These are phyloP conservation scores for Modicella reniformis DNA, from an alignment of 371 early-diverging fungal species.

Conservation along the genomic window DNA sequence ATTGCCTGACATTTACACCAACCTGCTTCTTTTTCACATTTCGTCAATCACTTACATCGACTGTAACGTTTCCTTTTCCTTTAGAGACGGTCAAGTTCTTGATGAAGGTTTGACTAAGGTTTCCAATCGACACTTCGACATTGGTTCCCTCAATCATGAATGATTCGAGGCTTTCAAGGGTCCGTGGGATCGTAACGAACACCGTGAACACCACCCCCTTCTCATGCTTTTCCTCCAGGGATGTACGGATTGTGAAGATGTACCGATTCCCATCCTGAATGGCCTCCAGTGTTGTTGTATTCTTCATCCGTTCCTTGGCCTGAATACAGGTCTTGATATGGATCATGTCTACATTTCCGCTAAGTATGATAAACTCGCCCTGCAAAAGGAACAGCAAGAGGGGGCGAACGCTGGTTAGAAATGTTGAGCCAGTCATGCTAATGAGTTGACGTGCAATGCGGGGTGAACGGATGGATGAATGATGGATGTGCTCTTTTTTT, in stretches of 20 bases:
- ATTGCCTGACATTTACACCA: background rate
- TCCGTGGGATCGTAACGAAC: conserved; percentile 42
- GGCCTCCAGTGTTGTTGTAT: conserved; percentile 44
- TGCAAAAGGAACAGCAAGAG: conserved; percentile 1
- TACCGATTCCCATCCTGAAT: conserved; percentile 44
- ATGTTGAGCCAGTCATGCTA: background rate
- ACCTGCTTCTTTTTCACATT: background rate
- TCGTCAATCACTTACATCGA: conserved; percentile 41
- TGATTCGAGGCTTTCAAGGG: conserved; percentile 44
- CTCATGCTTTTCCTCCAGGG: conserved; percentile 33
- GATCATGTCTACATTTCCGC: conserved; percentile 49
- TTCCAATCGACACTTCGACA: conserved; percentile 46
- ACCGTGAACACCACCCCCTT: conserved; percentile 43
- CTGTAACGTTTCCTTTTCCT: conserved; percentile 25
- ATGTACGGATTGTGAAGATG: conserved; percentile 50
- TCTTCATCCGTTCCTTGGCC: conserved; percentile 45
- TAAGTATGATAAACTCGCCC: conserved; percentile 51
- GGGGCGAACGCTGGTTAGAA: background rate
- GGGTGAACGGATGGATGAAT: background rate
- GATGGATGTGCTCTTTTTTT: too few species aligned
- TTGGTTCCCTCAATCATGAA: conserved; percentile 35
- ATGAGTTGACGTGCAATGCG: background rate
- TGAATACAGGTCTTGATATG: conserved; percentile 47
- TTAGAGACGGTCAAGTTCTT: conserved; percentile 22
- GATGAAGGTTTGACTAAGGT: conserved; percentile 49